These are phyloP conservation scores for Tulasnella sp. DNA, from an alignment of 768 basidiomycete genomes.

Conservation along the genomic window DNA sequence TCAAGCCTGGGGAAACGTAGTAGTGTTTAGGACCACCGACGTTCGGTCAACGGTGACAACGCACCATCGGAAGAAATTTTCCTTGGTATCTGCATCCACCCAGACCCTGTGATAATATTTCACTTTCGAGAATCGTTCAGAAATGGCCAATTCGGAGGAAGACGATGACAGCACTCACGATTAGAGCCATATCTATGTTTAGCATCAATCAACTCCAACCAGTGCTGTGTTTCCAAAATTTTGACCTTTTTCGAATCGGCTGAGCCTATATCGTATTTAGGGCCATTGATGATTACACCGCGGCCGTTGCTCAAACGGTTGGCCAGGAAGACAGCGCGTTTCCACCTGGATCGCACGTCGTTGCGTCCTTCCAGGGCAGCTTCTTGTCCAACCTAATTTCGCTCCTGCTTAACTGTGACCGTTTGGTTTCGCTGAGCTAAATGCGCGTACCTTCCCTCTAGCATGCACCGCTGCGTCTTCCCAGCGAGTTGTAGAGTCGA, in stretches of 20 bases:
- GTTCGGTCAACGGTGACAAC: background rate
- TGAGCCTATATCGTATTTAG: slow-evolving; percentile 23
- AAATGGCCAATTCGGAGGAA: background rate
- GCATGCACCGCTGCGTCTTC: slow-evolving; percentile 30
- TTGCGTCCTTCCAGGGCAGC: slow-evolving; percentile 38
- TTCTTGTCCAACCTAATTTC: slow-evolving; percentile 28
- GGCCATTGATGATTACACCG: slow-evolving; percentile 26
- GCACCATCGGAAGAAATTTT: slow-evolving; percentile 57
- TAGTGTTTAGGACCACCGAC: background rate
- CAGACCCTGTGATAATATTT: slow-evolving; percentile 50
- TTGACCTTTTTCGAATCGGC: slow-evolving; percentile 24
- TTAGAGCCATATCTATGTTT: slow-evolving; percentile 56
- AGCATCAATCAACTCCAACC: slow-evolving; percentile 50
- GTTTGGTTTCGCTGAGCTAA: background rate
- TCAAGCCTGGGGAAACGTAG: slow-evolving; percentile 40
- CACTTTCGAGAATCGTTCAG: background rate
- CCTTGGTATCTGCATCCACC: slow-evolving; percentile 44
- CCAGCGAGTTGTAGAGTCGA: slow-evolving; percentile 22
- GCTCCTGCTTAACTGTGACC: background rate
- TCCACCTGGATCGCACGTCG: slow-evolving; percentile 36
- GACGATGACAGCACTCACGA: slow-evolving; percentile 26
- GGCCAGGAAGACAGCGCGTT: slow-evolving; percentile 34
- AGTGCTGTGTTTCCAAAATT: slow-evolving; percentile 46
- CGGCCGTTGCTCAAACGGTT: slow-evolving; percentile 35
- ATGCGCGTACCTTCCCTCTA: slow-evolving; percentile 27